Percentiles rank a stretch among this genome's conserved stretches.
Evolutionary conservation across 495 filamentous ascomycete species (phyloP).

Genomic region (Aspergillus haitiensis): DNA sequence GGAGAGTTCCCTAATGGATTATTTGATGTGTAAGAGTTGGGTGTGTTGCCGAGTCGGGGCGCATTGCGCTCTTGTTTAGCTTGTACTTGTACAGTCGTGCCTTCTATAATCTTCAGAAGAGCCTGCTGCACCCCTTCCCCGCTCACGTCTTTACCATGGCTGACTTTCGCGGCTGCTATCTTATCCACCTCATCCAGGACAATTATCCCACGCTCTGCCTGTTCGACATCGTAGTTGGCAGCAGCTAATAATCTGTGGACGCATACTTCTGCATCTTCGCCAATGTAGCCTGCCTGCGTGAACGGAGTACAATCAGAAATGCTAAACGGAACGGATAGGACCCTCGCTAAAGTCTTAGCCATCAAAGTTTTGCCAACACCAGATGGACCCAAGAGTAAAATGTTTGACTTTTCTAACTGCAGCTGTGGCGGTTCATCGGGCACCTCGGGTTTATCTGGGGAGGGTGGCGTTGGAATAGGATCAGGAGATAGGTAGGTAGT

Average conservation of each 20-base stretch:
- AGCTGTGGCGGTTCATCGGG: slow-evolving; percentile 58
- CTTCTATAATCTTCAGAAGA: slow-evolving; percentile 92
- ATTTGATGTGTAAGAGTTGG: slow-evolving; percentile 49
- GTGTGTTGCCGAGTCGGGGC: slow-evolving; percentile 47
- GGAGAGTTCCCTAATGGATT: slow-evolving; percentile 49
- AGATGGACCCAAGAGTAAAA: slow-evolving; percentile 89
- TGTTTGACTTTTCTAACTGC: slow-evolving; percentile 92
- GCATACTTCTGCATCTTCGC: slow-evolving; percentile 91
- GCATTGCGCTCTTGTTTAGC: slow-evolving; percentile 73
- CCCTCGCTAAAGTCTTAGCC: slow-evolving; percentile 74
- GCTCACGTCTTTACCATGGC: slow-evolving; percentile 78
- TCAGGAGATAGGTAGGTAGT: slow-evolving; percentile 46
- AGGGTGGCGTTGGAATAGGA: slow-evolving; percentile 29
- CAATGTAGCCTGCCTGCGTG: slow-evolving; percentile 96
- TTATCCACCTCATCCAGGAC: slow-evolving; percentile 97
- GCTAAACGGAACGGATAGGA: slow-evolving; percentile 90
- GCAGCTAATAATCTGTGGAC: slow-evolving; percentile 87
- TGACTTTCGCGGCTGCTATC: slow-evolving; percentile 72
- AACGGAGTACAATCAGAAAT: slow-evolving; percentile 98
- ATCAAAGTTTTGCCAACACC: slow-evolving; percentile 98
- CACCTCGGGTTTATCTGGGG: slow-evolving; percentile 38
- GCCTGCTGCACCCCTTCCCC: slow-evolving; percentile 97
- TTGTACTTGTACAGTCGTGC: slow-evolving; percentile 81
- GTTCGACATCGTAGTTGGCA: slow-evolving; percentile 82
- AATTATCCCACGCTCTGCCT: slow-evolving; percentile 88